Base-by-base conservation (phyloP, 108 stramenopile genomes). In the Stephanodiscus minutulus region DNA sequence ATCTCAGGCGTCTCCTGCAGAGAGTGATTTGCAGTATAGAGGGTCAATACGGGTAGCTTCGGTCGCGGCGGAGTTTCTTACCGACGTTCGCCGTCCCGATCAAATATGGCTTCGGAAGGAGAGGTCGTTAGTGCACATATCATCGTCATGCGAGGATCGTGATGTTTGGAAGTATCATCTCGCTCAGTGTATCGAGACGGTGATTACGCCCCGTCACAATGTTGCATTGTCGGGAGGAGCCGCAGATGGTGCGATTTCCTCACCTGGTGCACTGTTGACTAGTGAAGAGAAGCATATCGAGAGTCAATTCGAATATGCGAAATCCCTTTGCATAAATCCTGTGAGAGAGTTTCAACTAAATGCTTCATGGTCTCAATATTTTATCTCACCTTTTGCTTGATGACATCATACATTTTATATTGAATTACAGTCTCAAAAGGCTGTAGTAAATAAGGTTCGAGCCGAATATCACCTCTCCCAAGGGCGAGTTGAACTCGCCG, bases 101-200 rank as follows among this genome's bases (percentile, higher is more conserved):
- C 90, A 92, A 82, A 92, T 95, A 46, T 95, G 94, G 94, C 68
- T 95, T 52, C 82, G 91, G 17, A 85, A 87, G 53, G 89, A 76
- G 10, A 63, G 91, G 27, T 80, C 81, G 8, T 67, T 95, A 35
- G 88, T 95, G 18, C 91, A 92, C 62, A 91, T 95, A 43, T 93
- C 91, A 15, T 87, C 90, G 17, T 90, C 85, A 9, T 88, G 85
- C 64, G 94, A 95, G 77, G 90, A 91, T 64, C 76, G 91, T 9
- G 94, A 95, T 67, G 88, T 91, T 21, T 95, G 94, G 91, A 92
- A 88, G 69, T 91, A 77, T 66, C 88, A 83, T 35, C 70, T 95
- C 7, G 46, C 76, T 56, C 85, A 86, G 72, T 86, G 89, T 62
- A 73, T 94, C 28, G 81, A 88, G 44, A 53, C 47, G 6, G 35